A percentile compares a stretch with the other conserved stretches of the same genome.
Evolutionary conservation across 345 rosid species (phyloP).

Genomic region (Hibiscus mutabilis): DNA sequence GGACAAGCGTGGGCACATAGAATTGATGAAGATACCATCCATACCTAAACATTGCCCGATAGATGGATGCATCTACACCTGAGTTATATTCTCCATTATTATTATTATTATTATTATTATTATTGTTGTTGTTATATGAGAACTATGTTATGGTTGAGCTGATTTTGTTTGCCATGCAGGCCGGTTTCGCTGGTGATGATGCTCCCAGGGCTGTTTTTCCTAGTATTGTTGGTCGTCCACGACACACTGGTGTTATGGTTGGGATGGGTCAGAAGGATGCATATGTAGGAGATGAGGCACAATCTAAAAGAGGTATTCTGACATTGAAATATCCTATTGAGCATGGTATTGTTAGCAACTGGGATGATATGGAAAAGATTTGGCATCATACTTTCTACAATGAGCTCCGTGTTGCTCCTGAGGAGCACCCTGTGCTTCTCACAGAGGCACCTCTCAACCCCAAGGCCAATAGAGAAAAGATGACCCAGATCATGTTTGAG

Average conservation of each 20-base stretch:
- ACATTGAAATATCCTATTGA: no score
- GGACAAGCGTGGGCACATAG: background rate
- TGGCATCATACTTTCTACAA: no score
- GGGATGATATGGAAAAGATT: no score
- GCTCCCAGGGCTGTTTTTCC: constrained; percentile 48
- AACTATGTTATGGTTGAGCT: background rate
- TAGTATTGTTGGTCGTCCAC: constrained; percentile 33
- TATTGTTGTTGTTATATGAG: background rate
- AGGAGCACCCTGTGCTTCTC: no score
- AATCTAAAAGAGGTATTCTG: constrained; percentile 43
- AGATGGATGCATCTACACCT: background rate
- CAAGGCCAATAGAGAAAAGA: constrained; percentile 26
- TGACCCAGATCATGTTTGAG: constrained; percentile 97
- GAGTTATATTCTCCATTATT: background rate
- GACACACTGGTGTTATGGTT: constrained; percentile 34
- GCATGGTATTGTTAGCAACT: no score
- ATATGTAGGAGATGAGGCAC: constrained; percentile 57
- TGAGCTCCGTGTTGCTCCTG: constrained; percentile 42
- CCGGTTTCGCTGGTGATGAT: constrained; percentile 47
- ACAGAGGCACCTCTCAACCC: no score
- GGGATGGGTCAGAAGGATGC: constrained; percentile 63
- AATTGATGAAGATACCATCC: background rate
- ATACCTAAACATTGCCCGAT: background rate
- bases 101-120: no score
- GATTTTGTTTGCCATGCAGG: constrained; percentile 17